Evolutionary conservation across 2,329 filamentous ascomycete species (phyloP).

Genomic region (Rutstroemia sp.): DNA sequence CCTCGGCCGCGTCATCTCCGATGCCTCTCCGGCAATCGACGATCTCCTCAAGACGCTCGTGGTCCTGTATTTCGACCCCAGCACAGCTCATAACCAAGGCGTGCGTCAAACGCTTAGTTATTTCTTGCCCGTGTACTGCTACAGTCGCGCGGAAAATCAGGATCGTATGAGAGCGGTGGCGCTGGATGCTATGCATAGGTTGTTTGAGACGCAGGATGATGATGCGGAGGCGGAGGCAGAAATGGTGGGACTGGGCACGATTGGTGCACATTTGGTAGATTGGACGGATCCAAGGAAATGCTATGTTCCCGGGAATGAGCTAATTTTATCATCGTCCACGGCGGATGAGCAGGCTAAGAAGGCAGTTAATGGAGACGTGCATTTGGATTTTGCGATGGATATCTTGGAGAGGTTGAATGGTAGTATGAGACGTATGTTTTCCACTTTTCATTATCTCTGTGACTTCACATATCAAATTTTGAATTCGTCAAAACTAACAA

Average conservation of each 20-base stretch:
- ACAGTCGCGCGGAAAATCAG: constrained; percentile 75
- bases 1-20: constrained; percentile 69
- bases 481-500: background rate
- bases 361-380: constrained; percentile 67
- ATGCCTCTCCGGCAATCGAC: constrained; percentile 50
- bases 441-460: background rate
- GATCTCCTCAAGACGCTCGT: constrained; percentile 81
- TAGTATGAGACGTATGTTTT: constrained; percentile 55
- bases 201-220: constrained; percentile 65
- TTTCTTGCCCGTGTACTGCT: constrained; percentile 91
- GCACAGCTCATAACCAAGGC: constrained; percentile 70
- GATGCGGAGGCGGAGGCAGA: constrained; percentile 69
- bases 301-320: constrained; percentile 41
- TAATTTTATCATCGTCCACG: constrained; percentile 29
- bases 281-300: constrained; percentile 92
- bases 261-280: constrained; percentile 78
- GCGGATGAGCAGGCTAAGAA: constrained; percentile 50
- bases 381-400: constrained; percentile 69
- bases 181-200: constrained; percentile 65
- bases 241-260: constrained; percentile 70
- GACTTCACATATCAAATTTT: background rate
- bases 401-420: constrained; percentile 68
- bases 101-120: constrained; percentile 85
- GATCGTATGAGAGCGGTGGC: constrained; percentile 70
- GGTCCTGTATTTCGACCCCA: constrained; percentile 82